phyloP scores from a whole-genome alignment of 2,329 filamentous ascomycete genomes.

The Zasmidium angulare region DNA sequence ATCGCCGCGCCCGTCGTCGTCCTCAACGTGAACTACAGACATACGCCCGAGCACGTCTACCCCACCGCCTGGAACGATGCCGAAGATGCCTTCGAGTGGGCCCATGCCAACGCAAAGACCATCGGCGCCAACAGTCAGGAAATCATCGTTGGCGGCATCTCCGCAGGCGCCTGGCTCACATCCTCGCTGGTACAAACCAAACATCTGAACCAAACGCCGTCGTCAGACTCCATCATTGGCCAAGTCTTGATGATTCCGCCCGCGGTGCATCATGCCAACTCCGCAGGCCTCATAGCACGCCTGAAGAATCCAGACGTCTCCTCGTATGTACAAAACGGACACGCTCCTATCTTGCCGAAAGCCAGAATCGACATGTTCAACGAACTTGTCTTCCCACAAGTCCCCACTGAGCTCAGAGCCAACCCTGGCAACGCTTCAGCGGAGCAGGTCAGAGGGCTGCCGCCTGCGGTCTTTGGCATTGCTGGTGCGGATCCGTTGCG shows the following conservation, averaged over 20 bases:
- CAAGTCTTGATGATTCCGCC: slow-evolving; percentile 55
- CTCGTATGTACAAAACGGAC: slow-evolving; percentile 46
- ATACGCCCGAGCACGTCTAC: slow-evolving; percentile 55
- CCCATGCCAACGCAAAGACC: slow-evolving; percentile 44
- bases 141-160: slow-evolving; percentile 52
- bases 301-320: slow-evolving; percentile 44
- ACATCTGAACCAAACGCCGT: slow-evolving; percentile 30
- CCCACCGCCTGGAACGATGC: slow-evolving; percentile 56
- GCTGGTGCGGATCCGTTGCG: slow-evolving; percentile 50
- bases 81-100: slow-evolving; percentile 57
- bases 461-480: slow-evolving; percentile 47
- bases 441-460: slow-evolving; percentile 43
- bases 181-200: slow-evolving; percentile 45
- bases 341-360: slow-evolving; percentile 53
- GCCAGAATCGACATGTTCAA: slow-evolving; percentile 36
- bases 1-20: slow-evolving; percentile 46
- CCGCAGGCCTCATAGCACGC: slow-evolving; percentile 37
- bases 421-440: slow-evolving; percentile 40
- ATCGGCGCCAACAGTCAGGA: slow-evolving; percentile 42
- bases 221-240: slow-evolving; percentile 43
- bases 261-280: slow-evolving; percentile 40
- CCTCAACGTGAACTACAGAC: slow-evolving; percentile 59
- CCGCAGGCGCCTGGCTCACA: slow-evolving; percentile 48
- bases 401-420: slow-evolving; percentile 36
- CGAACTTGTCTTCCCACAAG: slow-evolving; percentile 5